Evolutionary conservation across 2,329 filamentous ascomycete genomes (phyloP), one percentile per base, ranked within the genome.

Genomic region (Exserohilum turcica): DNA sequence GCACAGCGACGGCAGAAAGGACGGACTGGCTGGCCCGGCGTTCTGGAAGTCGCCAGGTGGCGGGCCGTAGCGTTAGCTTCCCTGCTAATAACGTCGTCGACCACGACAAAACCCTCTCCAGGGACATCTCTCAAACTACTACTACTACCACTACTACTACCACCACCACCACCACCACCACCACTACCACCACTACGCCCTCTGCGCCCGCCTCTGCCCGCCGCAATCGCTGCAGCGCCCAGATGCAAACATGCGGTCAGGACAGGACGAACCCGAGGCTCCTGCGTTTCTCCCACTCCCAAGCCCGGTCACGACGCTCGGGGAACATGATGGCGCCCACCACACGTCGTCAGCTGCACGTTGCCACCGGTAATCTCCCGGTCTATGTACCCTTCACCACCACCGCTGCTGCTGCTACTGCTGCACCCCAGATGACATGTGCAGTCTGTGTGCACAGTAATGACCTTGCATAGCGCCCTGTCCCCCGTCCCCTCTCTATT

Each of bases 31-130:
- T 24, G 39, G 51, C 40, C 47, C 47, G 40, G 40, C 40, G 28
- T 28, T 52, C 37, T 52, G 45, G 44, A 52, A 46, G 45, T 54
- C 45, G 52, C 52, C 46, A 51, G 52, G 40, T 50, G 29, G 48
- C 58, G 58, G 58, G 43, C 55, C 58, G 58, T 47, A 54, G 58
- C 58, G 58, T 48, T 58, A 60, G 57, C 57, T 57, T 28, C 54
- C 48, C 49, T 56, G 43, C 48, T 54, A 57, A 40, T 44, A 49
- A 44, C 24, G 7, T 35, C 33, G 10, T 31, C 38, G 8, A 35
- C 32, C 28, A 19, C 3, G 10, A 18, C 33, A 36, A 36, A 5
- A 36, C 16, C 32, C n/a, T n/a, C n/a, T n/a, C n/a, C n/a, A n/a
- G n/a, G n/a, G n/a, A n/a, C n/a, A n/a, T n/a, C n/a, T n/a, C n/a